Evolutionary conservation across 331 rosid genomes (phyloP), one percentile per base, ranked within the genome.

Genomic region (Quercus phellos): DNA sequence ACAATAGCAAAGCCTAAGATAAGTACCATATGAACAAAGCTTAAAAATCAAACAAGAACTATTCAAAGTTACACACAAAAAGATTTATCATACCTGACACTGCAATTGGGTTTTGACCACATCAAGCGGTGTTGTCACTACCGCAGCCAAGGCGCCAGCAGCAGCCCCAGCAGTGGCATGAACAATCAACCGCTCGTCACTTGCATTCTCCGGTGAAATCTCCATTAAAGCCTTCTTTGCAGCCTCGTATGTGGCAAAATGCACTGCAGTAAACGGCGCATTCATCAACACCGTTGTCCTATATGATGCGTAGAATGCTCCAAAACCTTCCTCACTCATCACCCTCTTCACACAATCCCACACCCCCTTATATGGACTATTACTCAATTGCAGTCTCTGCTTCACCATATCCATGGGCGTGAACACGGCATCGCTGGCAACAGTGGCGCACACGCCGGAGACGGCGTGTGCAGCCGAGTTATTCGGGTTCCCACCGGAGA

Each of bases 391-490:
- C 87, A 95, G 79, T 73, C 99, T 84, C 92, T 95, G 99, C 86
- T 95, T 95, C 77, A 95, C 99, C 98, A 95, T 88, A 68, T 95
- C 99, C 99, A 93, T 95, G 0, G 99, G 99, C 32, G 99, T 95
- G 27, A 95, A 89, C 24, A 95, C 97, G 0, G 98, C 88, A 30
- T 95, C 99, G 17, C 99, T 93, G 8, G 92, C 81, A 5, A 95
- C 87, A 6, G 99, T 93, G 3, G 99, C 99, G 5, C 88, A 89
- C 1, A 95, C 97, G 7, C 99, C 99, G 0, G 99, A 89, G 14
- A 76, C 73, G 2, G 99, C 99, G 63, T 93, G 98, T 24, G 90
- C 97, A 2, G 29, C 74, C 4, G 92, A 74, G 51, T 87, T 88
- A 51, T 83, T 83, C 14, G 91, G 90, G 74, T 87, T 82, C 51